A percentile compares a stretch with the other conserved stretches of the same genome.
phyloP scores from a whole-genome alignment of 106 monocot species.

The Dioscorea zingiberensis region DNA sequence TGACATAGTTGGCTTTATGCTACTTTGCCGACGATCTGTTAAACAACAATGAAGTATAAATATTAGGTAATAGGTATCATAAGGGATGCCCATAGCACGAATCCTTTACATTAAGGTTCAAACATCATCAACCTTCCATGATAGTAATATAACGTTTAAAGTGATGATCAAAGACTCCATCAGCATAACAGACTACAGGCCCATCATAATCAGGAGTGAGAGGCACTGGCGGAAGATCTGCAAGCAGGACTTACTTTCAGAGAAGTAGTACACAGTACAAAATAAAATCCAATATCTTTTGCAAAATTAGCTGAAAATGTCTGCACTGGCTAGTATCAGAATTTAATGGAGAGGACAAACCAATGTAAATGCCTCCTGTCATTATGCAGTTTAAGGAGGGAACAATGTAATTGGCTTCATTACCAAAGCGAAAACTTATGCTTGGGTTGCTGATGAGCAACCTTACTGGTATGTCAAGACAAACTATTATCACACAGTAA shows the following conservation, averaged over 20 bases:
- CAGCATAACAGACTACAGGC: slow-evolving; percentile 60
- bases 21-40: slow-evolving; percentile 69
- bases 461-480: too few species aligned
- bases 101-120: too few species aligned
- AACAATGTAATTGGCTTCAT: too few species aligned
- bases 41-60: not conserved
- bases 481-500: too few species aligned
- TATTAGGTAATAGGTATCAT: not conserved
- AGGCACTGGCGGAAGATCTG: slow-evolving; percentile 45
- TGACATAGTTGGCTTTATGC: slow-evolving; percentile 56
- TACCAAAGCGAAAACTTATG: too few species aligned
- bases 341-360: too few species aligned
- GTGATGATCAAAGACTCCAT: slow-evolving; percentile 74
- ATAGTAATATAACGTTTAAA: slow-evolving; percentile 70
- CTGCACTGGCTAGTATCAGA: not conserved
- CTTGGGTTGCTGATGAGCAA: too few species aligned
- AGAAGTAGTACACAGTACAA: not conserved
- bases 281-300: not conserved
- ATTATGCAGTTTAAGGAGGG: too few species aligned
- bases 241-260: not conserved
- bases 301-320: not conserved
- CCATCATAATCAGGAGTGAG: slow-evolving; percentile 86
- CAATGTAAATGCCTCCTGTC: too few species aligned
- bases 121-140: slow-evolving; percentile 62
- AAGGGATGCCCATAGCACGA: not conserved